These are phyloP conservation scores for Pyricularia sp. DNA, from an alignment of 2,329 filamentous ascomycete species.

Conservation along the genomic window DNA sequence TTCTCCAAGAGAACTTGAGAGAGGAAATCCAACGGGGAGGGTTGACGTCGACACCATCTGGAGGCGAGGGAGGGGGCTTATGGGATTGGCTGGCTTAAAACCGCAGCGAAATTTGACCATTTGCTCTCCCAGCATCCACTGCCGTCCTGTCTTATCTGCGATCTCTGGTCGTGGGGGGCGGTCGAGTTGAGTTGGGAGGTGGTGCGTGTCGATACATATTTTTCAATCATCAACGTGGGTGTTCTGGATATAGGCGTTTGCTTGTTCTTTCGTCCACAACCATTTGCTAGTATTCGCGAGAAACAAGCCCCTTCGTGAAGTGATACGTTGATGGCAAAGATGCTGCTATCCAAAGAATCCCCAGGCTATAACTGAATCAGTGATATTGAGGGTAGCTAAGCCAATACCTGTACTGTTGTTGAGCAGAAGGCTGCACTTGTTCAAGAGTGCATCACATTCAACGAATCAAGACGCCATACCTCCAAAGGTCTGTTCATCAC, in stretches of 20 bases:
- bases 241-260: no score
- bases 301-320: no score
- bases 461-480: neutral
- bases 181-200: constrained; percentile 10
- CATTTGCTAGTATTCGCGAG: neutral
- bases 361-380: no score
- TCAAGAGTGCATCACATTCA: neutral
- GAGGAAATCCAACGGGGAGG: constrained; percentile 2
- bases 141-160: constrained; percentile 23
- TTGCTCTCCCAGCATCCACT: constrained; percentile 25
- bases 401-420: no score
- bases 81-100: constrained; percentile 19
- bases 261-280: neutral
- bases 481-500: no score
- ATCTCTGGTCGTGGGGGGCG: constrained; percentile 6
- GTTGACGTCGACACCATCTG: constrained; percentile 15
- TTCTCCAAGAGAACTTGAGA: neutral
- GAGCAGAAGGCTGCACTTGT: no score
- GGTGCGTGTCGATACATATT: constrained; percentile 15
- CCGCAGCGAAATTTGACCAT: constrained; percentile 24
- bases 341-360: no score
- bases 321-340: no score
- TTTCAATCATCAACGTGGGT: neutral
- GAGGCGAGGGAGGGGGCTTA: constrained; percentile 17
- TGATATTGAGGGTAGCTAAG: no score